Conservation (phyloP, 352 stramenopile genomes). For the Pythium inflatum region DNA sequence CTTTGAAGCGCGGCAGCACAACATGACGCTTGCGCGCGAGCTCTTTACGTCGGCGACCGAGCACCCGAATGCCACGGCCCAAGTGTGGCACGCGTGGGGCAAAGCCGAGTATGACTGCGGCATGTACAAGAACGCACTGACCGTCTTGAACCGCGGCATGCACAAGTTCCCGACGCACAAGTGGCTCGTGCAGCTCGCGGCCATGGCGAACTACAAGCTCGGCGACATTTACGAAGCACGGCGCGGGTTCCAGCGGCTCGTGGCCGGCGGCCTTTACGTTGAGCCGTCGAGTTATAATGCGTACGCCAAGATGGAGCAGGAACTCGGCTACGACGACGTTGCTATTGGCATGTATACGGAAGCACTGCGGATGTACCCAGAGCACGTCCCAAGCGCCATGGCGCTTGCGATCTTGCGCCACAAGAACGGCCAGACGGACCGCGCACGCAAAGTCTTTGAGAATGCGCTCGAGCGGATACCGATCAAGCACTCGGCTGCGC, state of each 20-base stretch:
- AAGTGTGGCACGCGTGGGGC: conserved; percentile 88
- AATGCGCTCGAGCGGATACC: conserved; percentile 51
- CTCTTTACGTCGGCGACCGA: conserved; percentile 61
- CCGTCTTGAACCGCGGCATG: conserved; percentile 67
- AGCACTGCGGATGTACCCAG: conserved; percentile 58
- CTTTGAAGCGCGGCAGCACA: conserved; percentile 75
- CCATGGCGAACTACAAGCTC: conserved; percentile 80
- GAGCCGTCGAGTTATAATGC: conserved; percentile 81
- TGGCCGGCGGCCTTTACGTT: conserved; percentile 72
- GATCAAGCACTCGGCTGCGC: conserved; percentile 34
- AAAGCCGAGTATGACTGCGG: conserved; percentile 83
- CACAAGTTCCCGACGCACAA: conserved; percentile 78
- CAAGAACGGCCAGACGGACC: conserved; percentile 47
- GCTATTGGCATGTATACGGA: conserved; percentile 69
- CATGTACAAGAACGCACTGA: conserved; percentile 75
- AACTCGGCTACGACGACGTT: conserved; percentile 71
- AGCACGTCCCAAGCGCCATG: conserved; percentile 82
- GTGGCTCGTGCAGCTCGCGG: conserved; percentile 77
- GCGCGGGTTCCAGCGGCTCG: conserved; percentile 68
- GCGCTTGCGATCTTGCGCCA: conserved; percentile 70
- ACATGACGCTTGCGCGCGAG: conserved; percentile 64
- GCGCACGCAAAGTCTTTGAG: conserved; percentile 70
- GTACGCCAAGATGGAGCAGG: conserved; percentile 85
- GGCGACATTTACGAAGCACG: conserved; percentile 78
- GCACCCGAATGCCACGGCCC: conserved; percentile 58